Conservation (phyloP, 139 green algal genomes). For the Chlorella sp. region DNA sequence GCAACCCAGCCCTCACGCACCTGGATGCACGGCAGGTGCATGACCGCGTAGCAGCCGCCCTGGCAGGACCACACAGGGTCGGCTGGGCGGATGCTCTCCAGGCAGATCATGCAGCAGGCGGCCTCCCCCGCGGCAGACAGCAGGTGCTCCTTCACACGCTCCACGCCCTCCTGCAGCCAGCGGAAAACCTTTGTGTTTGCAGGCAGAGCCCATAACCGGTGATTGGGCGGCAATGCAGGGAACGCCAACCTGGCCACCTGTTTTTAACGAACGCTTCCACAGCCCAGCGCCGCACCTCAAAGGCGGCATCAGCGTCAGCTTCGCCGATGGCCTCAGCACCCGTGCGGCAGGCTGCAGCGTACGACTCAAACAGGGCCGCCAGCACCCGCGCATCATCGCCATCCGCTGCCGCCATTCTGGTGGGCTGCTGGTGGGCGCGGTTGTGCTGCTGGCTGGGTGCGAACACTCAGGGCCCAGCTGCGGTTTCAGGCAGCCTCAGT, state of each 20-base stretch:
- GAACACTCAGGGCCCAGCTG: too few relatives aligned
- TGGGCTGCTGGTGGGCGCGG: neutral
- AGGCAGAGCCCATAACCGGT: too few relatives aligned
- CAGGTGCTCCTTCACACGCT: slow-evolving; percentile 69
- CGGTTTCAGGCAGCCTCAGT: neutral
- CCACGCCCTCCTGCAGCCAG: slow-evolving; percentile 19
- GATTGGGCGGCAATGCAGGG: too few relatives aligned
- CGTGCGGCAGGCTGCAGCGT: slow-evolving; percentile 5
- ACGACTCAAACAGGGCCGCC: slow-evolving; percentile 8
- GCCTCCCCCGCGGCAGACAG: slow-evolving; percentile 40
- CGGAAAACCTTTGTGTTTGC: too few relatives aligned
- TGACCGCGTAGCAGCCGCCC: slow-evolving; percentile 67
- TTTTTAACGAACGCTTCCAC: too few relatives aligned
- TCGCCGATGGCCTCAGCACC: neutral
- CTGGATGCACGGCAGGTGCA: slow-evolving; percentile 83
- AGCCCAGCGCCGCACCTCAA: neutral
- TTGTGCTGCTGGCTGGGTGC: too few relatives aligned
- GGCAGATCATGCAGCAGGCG: slow-evolving; percentile 72
- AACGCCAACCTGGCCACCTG: too few relatives aligned
- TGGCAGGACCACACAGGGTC: slow-evolving; percentile 77
- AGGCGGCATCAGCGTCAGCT: neutral
- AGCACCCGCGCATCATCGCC: neutral
- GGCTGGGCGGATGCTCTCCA: slow-evolving; percentile 41
- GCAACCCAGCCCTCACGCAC: slow-evolving; percentile 18
- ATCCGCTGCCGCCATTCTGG: neutral